phyloP scores from a whole-genome alignment of 2,329 filamentous ascomycete genomes.

The Cordyceps cateniannulata region DNA sequence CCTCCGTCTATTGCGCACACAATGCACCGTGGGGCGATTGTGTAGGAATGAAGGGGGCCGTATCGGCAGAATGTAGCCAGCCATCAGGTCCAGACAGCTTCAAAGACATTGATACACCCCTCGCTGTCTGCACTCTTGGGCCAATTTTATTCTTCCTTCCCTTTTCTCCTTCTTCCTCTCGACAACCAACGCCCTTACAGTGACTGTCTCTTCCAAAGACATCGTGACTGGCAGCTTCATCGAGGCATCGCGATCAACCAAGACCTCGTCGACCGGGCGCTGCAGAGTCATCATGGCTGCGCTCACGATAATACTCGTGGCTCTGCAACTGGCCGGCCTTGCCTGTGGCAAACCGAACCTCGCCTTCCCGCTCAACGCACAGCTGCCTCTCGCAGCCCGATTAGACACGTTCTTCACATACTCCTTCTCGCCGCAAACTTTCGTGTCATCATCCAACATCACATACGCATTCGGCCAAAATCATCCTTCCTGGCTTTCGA shows the following conservation, averaged over 20 bases:
- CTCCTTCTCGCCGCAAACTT: conserved; percentile 67
- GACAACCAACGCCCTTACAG: conserved; percentile 13
- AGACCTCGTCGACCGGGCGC: conserved; percentile 14
- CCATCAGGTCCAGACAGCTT: conserved; percentile 19
- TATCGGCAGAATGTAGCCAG: conserved; percentile 24
- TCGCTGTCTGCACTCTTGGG: conserved; percentile 14
- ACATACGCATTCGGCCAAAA: conserved; percentile 58
- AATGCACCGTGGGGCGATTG: conserved; percentile 11
- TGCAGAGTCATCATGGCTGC: conserved; percentile 24
- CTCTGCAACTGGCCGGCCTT: conserved; percentile 18
- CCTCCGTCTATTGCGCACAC: background rate
- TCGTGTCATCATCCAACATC: conserved; percentile 56
- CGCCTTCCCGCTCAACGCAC: conserved; percentile 73
- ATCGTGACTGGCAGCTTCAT: conserved; percentile 11
- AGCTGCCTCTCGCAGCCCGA: conserved; percentile 73
- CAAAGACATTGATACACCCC: conserved; percentile 17
- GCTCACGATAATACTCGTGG: conserved; percentile 20
- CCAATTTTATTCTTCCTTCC: conserved; percentile 13
- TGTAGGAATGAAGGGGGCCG: conserved; percentile 33
- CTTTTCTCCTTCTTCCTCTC: conserved; percentile 15
- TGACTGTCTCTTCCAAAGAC: conserved; percentile 13
- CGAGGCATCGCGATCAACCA: conserved; percentile 16
- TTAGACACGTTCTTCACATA: conserved; percentile 62
- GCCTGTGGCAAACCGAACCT: conserved; percentile 34
- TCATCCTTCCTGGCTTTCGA: conserved; percentile 66